Percentiles rank a stretch among this genome's conserved stretches.
These are phyloP conservation scores for Chalaropsis ovoidea DNA, from an alignment of 2,329 filamentous ascomycete genomes.

Conservation along the genomic window DNA sequence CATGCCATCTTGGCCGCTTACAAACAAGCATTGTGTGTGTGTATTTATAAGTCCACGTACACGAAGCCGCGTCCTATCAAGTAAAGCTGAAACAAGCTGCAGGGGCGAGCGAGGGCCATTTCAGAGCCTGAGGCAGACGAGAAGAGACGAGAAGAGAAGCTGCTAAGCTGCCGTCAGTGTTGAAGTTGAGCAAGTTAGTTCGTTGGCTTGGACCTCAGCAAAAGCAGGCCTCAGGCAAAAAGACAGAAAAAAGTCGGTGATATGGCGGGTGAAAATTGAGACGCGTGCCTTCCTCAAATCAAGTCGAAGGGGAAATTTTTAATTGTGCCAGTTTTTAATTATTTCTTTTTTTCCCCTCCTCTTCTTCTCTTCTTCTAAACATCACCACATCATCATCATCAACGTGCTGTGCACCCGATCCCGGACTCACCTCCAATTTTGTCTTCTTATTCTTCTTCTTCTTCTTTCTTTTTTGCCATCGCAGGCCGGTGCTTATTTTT, in stretches of 20 bases:
- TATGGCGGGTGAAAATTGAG: background rate
- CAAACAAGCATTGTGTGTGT: background rate
- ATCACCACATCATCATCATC: background rate
- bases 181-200: background rate
- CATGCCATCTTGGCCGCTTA: background rate
- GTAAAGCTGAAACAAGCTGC: constrained; percentile 14
- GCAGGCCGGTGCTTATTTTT: constrained; percentile 15
- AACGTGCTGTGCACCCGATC: background rate
- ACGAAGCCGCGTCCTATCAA: background rate
- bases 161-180: background rate
- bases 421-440: background rate
- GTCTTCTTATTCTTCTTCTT: background rate
- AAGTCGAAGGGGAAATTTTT: background rate
- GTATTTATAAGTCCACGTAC: background rate
- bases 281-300: constrained; percentile 3
- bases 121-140: background rate
- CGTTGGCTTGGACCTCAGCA: background rate
- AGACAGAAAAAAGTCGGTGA: background rate
- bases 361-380: background rate
- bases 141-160: background rate
- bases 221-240: too few relatives aligned
- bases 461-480: constrained; percentile 11
- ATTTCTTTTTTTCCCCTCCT: background rate
- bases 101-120: background rate
- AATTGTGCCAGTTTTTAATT: constrained; percentile 9